Percentiles rank a stretch among this genome's conserved stretches.
phyloP scores from a whole-genome alignment of 1,284 basidiomycete genomes.

The Heterobasidion occidentale region DNA sequence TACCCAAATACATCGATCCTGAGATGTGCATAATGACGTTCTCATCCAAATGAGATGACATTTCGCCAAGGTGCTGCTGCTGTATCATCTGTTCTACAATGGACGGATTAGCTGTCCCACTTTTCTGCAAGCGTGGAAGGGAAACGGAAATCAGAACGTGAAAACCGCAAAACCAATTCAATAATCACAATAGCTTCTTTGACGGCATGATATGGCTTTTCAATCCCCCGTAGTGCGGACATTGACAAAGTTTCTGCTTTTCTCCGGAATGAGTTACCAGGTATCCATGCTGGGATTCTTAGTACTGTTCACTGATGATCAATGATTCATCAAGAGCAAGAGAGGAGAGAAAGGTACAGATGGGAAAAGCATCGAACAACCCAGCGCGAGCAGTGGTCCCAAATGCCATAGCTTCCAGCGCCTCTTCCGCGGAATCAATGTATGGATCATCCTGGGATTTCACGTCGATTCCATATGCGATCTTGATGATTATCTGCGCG shows the following conservation, averaged over 20 bases:
- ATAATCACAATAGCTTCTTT: neutral
- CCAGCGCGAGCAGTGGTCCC: slow-evolving; percentile 19
- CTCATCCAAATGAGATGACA: neutral
- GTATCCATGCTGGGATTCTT: slow-evolving; percentile 18
- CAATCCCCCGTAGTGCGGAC: neutral
- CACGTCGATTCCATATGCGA: slow-evolving; percentile 22
- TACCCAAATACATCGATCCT: slow-evolving; percentile 6
- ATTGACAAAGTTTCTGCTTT: slow-evolving; percentile 10
- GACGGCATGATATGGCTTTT: neutral
- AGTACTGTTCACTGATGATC: slow-evolving; percentile 6
- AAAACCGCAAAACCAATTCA: neutral
- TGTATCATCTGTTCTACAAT: neutral
- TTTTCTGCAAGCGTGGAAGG: neutral
- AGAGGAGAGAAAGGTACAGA: slow-evolving; percentile 12
- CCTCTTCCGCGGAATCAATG: slow-evolving; percentile 32
- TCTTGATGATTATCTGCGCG: slow-evolving; percentile 16
- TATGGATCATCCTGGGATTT: slow-evolving; percentile 31
- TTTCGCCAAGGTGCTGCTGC: neutral
- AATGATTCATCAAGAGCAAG: neutral
- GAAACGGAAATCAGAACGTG: neutral
- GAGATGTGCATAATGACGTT: neutral
- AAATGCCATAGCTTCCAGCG: slow-evolving; percentile 15
- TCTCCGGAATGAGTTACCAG: slow-evolving; percentile 14
- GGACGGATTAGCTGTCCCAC: neutral
- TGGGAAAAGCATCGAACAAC: slow-evolving; percentile 20